Evolutionary conservation across 805 yeast genomes (phyloP).

Genomic region (Lipomyces starkeyi): DNA sequence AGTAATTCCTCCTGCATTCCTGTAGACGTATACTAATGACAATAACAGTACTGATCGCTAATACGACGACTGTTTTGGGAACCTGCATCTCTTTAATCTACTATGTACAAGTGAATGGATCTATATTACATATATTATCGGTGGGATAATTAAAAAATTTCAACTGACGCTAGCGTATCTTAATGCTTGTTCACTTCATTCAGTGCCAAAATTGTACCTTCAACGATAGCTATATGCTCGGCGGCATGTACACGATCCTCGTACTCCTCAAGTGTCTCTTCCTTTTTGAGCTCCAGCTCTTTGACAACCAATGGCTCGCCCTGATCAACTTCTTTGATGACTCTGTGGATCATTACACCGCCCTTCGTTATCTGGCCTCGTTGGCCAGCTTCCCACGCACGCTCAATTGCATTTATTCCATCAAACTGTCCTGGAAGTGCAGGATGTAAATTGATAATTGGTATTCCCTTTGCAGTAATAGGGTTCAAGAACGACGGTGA

Average conservation of each 20-base stretch:
- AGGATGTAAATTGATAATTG: constrained; percentile 93
- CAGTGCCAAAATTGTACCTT: constrained; percentile 76
- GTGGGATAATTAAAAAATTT: constrained; percentile 1
- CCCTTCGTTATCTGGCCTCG: constrained; percentile 75
- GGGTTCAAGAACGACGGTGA: constrained; percentile 77
- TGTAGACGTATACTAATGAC: neutral
- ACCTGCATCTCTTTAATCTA: neutral
- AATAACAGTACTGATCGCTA: neutral
- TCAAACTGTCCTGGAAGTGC: constrained; percentile 97
- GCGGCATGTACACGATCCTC: constrained; percentile 79
- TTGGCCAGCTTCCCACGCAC: constrained; percentile 96
- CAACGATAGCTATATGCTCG: constrained; percentile 93
- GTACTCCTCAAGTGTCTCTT: constrained; percentile 78
- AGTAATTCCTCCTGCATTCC: neutral
- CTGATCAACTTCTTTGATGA: constrained; percentile 93
- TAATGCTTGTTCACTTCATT: constrained; percentile 32
- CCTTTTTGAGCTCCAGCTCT: constrained; percentile 71
- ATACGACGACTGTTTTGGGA: neutral
- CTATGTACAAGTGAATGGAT: constrained; percentile 5
- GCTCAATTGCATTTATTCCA: constrained; percentile 94
- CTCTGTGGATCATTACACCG: constrained; percentile 96
- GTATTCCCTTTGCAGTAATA: constrained; percentile 62
- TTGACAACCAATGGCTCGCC: constrained; percentile 89
- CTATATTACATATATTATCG: neutral
- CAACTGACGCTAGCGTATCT: constrained; percentile 2